These are phyloP conservation scores for Vanilla planifolia DNA, from an alignment of 106 monocot species.

Conservation along the genomic window DNA sequence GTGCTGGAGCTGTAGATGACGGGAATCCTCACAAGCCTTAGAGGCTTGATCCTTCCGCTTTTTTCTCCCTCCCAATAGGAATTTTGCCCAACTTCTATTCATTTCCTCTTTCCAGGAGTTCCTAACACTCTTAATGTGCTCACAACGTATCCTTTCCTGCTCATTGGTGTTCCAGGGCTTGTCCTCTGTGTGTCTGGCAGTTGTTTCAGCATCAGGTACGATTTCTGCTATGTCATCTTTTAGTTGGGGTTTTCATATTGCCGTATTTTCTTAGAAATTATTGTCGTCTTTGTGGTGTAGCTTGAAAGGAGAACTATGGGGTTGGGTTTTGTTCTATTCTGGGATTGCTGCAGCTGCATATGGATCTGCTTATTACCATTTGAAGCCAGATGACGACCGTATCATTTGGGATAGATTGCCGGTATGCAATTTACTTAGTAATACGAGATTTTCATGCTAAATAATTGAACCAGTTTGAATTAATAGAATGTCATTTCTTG, in stretches of 20 bases:
- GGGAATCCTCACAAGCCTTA: neutral
- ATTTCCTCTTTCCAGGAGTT: slow-evolving; percentile 34
- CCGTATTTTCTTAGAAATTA: neutral
- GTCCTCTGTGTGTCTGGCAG: slow-evolving; percentile 66
- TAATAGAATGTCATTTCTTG: neutral
- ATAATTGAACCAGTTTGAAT: neutral
- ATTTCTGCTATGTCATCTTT: neutral
- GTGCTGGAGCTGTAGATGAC: neutral
- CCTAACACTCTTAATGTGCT: slow-evolving; percentile 93
- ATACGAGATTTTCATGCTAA: no score
- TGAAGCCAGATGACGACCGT: slow-evolving; percentile 86
- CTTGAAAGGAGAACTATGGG: slow-evolving; percentile 66
- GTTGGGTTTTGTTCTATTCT: slow-evolving; percentile 75
- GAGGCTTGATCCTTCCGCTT: neutral
- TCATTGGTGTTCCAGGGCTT: slow-evolving; percentile 71
- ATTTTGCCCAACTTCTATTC: neutral
- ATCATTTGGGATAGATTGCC: slow-evolving; percentile 73
- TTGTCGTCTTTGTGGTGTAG: slow-evolving; percentile 19
- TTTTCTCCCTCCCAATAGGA: neutral
- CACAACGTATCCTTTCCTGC: slow-evolving; percentile 65
- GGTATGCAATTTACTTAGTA: slow-evolving; percentile 24
- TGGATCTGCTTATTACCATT: slow-evolving; percentile 90
- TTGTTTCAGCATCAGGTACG: slow-evolving; percentile 70
- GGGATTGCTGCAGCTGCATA: slow-evolving; percentile 61
- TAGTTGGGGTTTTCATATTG: neutral